Conservation (phyloP, 805 yeast genomes). For the Blastobotrys americana region DNA sequence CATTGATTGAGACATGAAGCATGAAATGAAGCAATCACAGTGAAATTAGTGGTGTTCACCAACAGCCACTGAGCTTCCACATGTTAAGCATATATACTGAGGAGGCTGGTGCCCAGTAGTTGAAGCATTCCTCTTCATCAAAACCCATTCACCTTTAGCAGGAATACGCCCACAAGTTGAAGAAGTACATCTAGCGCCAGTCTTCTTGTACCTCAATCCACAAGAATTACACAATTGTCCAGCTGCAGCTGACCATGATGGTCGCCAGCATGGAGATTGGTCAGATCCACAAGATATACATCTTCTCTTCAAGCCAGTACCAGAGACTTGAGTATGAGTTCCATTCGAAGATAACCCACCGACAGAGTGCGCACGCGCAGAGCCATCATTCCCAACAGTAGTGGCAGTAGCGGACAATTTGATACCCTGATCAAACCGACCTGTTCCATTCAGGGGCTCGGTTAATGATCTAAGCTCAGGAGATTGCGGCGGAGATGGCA, state of each 20-base stretch:
- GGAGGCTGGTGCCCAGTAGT: slow-evolving; percentile 38
- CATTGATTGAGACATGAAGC: no score
- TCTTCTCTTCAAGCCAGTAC: slow-evolving; percentile 34
- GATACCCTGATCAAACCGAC: background rate
- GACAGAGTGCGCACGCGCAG: background rate
- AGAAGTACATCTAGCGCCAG: slow-evolving; percentile 83
- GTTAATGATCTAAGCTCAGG: slow-evolving; percentile 7
- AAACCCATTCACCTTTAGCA: slow-evolving; percentile 90
- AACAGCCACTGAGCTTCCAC: slow-evolving; percentile 48
- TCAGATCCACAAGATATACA: slow-evolving; percentile 89
- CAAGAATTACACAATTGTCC: slow-evolving; percentile 98
- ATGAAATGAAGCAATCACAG: no score
- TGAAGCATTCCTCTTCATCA: slow-evolving; percentile 60
- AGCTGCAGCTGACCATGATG: slow-evolving; percentile 83
- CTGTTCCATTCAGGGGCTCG: background rate
- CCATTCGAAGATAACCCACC: slow-evolving; percentile 1
- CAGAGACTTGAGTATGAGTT: slow-evolving; percentile 5
- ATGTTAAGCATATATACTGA: slow-evolving; percentile 44
- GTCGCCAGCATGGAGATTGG: slow-evolving; percentile 97
- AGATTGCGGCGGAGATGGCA: slow-evolving; percentile 17
- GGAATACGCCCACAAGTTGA: slow-evolving; percentile 77
- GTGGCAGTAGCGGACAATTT: background rate
- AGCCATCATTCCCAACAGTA: no score
- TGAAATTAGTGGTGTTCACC: slow-evolving; percentile 9
- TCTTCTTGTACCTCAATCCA: slow-evolving; percentile 89